Conservation (phyloP, 2,329 filamentous ascomycete genomes). For the Lasiodiplodia sp. region DNA sequence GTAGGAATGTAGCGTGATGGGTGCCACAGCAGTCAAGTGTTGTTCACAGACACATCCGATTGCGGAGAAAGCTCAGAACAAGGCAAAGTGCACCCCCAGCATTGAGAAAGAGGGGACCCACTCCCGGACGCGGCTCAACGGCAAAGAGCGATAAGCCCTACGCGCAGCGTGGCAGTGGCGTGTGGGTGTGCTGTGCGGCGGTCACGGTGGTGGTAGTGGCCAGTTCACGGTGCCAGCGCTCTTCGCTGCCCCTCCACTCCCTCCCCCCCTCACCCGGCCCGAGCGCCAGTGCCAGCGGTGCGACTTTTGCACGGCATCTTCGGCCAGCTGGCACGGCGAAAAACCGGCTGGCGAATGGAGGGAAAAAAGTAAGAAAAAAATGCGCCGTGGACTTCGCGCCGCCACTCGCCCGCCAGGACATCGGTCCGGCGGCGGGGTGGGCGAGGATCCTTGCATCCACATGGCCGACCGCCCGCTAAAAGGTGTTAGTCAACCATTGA, state of each 20-base stretch:
- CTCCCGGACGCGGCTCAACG: not conserved
- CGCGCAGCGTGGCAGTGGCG: slow-evolving; percentile 1
- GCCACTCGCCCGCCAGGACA: slow-evolving; percentile 12
- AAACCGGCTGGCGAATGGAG: not conserved
- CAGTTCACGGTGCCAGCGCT: slow-evolving; percentile 11
- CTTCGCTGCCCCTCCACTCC: not conserved
- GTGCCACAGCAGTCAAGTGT: not conserved
- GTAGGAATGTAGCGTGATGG: not conserved
- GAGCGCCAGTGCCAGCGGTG: slow-evolving; percentile 15
- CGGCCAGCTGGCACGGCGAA: slow-evolving; percentile 1
- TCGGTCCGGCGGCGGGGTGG: slow-evolving; percentile 14
- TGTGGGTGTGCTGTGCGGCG: not conserved
- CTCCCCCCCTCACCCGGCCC: slow-evolving; percentile 1
- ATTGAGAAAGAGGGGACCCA: not conserved
- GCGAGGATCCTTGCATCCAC: slow-evolving; percentile 19
- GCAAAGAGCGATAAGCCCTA: not conserved
- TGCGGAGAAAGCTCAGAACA: slow-evolving; percentile 6
- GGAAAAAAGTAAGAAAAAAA: not conserved
- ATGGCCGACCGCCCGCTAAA: slow-evolving; percentile 3
- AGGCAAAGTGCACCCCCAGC: not conserved
- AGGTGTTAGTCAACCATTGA: slow-evolving; percentile 8
- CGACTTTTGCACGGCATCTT: not conserved
- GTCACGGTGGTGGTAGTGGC: not conserved
- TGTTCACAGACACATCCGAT: slow-evolving; percentile 3
- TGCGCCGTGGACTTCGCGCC: slow-evolving; percentile 12